phyloP scores from a whole-genome alignment of 1,284 basidiomycete genomes.

The Cryptococcus jaspeensis region DNA sequence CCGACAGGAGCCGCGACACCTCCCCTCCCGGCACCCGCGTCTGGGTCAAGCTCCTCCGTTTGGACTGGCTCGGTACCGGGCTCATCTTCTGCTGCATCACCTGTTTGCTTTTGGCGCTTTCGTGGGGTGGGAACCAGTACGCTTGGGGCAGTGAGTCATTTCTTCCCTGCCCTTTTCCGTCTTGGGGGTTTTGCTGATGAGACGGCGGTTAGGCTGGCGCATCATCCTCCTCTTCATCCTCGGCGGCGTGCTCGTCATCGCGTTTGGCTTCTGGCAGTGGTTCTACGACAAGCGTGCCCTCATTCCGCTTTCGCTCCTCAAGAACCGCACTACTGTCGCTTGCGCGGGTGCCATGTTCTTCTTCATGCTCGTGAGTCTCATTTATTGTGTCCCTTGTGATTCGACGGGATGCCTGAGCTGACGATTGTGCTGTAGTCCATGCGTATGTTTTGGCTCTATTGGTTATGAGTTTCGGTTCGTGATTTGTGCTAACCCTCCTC shows the following conservation, averaged over 20 bases:
- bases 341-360: slow-evolving; percentile 49
- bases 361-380: slow-evolving; percentile 51
- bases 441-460: too few relatives aligned
- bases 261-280: slow-evolving; percentile 50
- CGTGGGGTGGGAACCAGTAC: slow-evolving; percentile 54
- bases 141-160: slow-evolving; percentile 45
- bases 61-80: slow-evolving; percentile 53
- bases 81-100: slow-evolving; percentile 51
- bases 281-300: slow-evolving; percentile 45
- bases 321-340: slow-evolving; percentile 46
- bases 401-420: too few relatives aligned
- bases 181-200: too few relatives aligned
- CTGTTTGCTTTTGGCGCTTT: slow-evolving; percentile 53
- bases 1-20: slow-evolving; percentile 57
- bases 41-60: slow-evolving; percentile 32
- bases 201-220: slow-evolving; percentile 32
- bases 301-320: slow-evolving; percentile 38
- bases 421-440: too few relatives aligned
- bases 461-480: too few relatives aligned
- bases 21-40: slow-evolving; percentile 47
- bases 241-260: slow-evolving; percentile 41
- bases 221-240: slow-evolving; percentile 50
- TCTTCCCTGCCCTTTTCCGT: not conserved
- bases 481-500: too few relatives aligned
- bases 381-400: too few relatives aligned